phyloP scores from a whole-genome alignment of 257 asterid genomes.

The Fraxinus excelsior region DNA sequence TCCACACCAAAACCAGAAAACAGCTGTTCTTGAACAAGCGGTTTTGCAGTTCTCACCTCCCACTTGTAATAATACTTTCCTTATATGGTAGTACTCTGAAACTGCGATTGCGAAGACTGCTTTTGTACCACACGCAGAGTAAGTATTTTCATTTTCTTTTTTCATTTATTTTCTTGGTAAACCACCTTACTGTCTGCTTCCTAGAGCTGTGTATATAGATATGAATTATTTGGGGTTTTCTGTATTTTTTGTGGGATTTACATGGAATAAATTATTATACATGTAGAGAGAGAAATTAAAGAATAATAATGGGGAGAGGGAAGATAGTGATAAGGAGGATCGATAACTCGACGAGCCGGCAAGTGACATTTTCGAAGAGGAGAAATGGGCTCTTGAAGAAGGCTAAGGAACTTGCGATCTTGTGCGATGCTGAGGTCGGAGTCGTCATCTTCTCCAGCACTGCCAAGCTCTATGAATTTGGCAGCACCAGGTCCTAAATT shows the following conservation, averaged over 20 bases:
- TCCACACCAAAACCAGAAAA: neutral
- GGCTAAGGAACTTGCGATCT: conserved; percentile 44
- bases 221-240: neutral
- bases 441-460: conserved; percentile 52
- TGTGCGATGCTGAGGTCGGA: conserved; percentile 48
- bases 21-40: neutral
- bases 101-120: neutral
- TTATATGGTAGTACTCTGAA: conserved; percentile 1
- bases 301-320: conserved; percentile 43
- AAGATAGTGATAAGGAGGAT: conserved; percentile 45
- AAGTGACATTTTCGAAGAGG: conserved; percentile 51
- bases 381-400: conserved; percentile 46
- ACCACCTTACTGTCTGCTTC: neutral
- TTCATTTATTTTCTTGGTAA: neutral
- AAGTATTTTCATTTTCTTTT: neutral
- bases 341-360: conserved; percentile 46
- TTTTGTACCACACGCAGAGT: neutral
- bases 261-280: neutral
- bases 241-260: neutral
- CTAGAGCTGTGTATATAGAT: neutral
- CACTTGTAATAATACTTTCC: neutral
- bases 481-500: conserved; percentile 30
- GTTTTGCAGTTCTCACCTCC: neutral
- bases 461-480: conserved; percentile 42
- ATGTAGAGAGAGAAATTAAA: neutral